Base-by-base conservation (phyloP, 441 rosid species). In the Melastoma candidum region DNA sequence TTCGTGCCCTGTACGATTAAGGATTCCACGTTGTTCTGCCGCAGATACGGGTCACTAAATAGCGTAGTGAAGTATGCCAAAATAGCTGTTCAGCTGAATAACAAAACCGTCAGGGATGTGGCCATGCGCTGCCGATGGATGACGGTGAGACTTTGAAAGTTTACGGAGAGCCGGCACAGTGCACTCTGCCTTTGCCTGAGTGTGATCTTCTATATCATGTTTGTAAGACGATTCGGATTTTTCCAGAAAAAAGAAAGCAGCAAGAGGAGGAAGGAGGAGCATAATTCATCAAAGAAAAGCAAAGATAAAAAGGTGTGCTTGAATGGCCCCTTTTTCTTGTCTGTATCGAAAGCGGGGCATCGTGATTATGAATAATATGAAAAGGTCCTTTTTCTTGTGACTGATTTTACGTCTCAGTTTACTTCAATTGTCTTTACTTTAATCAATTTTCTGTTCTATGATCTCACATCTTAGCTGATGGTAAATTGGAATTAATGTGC, bases 221-320 rank as follows among this genome's bases (percentile, higher is more conserved):
- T 17, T 17, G 26, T 48, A 10, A 11, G 14, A 14, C 10, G 36
- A 45, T 44, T 9, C 6, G 22, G 3, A 56, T 51, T 72, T 65
- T 12, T 59, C 52, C 77, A 85, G 87, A 80, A 65, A 63, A 85
- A 81, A 48, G 93, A 80, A 65, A 68, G 27, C 26, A 62, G 69
- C 71, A 85, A 83, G 81, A 77, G 82, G 66, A 81, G 77, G 70
- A 89, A 82, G 67, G 79, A 83, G 53, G 81, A 74, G 17, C 68
- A 68, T 39, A 63, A 63, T 59, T 59, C 63, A 43, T 46, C 64
- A 8, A 76, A 77, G 68, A 81, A 67, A 72, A 70, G 47, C 64
- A 79, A 70, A 71, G 87, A 83, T 51, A 79, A 66, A 65, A 78
- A 79, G 87, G 92, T 85, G 64, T 2, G 8, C 26, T 39, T 49